phyloP scores from a whole-genome alignment of 2,329 filamentous ascomycete genomes.

The Hawksworthiomyces lignivorus region DNA sequence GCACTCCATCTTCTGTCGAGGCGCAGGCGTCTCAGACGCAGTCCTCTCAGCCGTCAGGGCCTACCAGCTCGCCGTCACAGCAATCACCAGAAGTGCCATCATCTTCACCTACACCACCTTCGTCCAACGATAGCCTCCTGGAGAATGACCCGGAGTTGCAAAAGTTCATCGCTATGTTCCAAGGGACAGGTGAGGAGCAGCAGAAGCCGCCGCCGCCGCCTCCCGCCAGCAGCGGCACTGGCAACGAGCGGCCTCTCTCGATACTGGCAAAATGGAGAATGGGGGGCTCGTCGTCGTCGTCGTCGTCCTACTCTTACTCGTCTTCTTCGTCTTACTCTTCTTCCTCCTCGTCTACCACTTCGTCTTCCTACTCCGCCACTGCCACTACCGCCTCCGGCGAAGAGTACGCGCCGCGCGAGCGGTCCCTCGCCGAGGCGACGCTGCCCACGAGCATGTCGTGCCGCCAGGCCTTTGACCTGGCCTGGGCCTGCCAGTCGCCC shows the following conservation, averaged over 20 bases:
- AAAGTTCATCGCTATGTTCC: conserved; percentile 44
- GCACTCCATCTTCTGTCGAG: conserved; percentile 26
- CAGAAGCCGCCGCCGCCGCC: conserved; percentile 1
- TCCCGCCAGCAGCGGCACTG: conserved; percentile 12
- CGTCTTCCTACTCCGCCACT: conserved; percentile 24
- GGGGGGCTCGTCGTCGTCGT: too few species aligned
- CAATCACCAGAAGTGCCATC: conserved; percentile 4
- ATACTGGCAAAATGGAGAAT: too few species aligned
- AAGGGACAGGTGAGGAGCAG: conserved; percentile 19
- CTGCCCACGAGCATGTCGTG: conserved; percentile 83
- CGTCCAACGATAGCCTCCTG: not conserved
- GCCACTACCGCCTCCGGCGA: conserved; percentile 12
- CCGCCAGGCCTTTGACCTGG: conserved; percentile 80
- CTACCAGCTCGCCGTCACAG: conserved; percentile 10
- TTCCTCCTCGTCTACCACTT: too few species aligned
- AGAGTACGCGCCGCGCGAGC: conserved; percentile 11
- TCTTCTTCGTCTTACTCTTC: too few species aligned
- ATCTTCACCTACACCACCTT: conserved; percentile 3
- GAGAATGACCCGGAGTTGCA: conserved; percentile 37
- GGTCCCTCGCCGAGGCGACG: conserved; percentile 53
- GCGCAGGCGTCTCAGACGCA: conserved; percentile 10
- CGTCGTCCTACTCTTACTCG: too few species aligned
- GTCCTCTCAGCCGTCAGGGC: conserved; percentile 6
- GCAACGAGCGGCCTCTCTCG: too few species aligned
- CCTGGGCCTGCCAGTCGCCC: conserved; percentile 88